A percentile compares a stretch with the other conserved stretches of the same genome.
Evolutionary conservation across 176 grass and related monocot genomes (phyloP).

Genomic region (Oryza officinalis): DNA sequence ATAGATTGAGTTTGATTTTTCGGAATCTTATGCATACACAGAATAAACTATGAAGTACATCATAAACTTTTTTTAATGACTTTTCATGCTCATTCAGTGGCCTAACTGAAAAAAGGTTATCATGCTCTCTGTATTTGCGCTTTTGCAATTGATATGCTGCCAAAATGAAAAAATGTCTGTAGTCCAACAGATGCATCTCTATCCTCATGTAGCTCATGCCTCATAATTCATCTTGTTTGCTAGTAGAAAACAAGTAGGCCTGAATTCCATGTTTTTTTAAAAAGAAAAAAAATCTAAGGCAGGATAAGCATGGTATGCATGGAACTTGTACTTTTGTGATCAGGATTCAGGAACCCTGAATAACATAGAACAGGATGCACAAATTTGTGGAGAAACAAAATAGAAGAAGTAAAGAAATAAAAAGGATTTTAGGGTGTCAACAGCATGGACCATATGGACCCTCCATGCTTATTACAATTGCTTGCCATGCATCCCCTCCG

Average conservation of each 20-base stretch:
- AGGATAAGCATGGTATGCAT: background rate
- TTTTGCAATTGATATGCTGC: background rate
- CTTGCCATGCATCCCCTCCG: background rate
- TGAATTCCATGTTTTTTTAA: background rate
- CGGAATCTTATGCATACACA: background rate
- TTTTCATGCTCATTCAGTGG: background rate
- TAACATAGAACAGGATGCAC: background rate
- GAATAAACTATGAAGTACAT: background rate
- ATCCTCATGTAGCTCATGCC: background rate
- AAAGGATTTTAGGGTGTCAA: constrained; percentile 20
- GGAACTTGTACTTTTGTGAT: background rate
- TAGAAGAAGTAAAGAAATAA: background rate
- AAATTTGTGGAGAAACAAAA: background rate
- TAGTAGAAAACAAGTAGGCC: background rate
- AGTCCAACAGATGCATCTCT: background rate
- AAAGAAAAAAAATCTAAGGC: background rate
- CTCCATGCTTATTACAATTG: constrained; percentile 10
- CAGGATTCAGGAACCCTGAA: background rate
- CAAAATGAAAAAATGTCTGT: background rate
- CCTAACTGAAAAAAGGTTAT: background rate
- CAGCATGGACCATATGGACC: background rate
- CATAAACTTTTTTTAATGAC: background rate
- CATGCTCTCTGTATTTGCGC: background rate
- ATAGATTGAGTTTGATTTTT: background rate
- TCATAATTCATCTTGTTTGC: background rate